A percentile compares a stretch with the other conserved stretches of the same genome.
phyloP scores from a whole-genome alignment of 176 grass and related monocot genomes.

The Poa annua region DNA sequence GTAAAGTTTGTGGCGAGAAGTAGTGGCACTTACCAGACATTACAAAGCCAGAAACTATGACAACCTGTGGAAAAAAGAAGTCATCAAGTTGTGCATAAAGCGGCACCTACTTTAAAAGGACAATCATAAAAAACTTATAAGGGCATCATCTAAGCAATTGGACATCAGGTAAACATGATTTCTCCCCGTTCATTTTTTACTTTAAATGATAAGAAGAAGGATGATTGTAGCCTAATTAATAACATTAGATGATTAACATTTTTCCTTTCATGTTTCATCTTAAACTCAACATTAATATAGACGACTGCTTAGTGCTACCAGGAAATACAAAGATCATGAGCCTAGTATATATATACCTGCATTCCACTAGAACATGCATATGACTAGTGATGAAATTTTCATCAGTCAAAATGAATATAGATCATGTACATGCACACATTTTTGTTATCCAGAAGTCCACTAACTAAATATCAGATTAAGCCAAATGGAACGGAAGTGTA shows the following conservation, averaged over 20 bases:
- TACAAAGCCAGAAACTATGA: slow-evolving; percentile 82
- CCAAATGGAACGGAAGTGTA: neutral
- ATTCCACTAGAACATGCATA: neutral
- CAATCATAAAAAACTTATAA: neutral
- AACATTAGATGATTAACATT: neutral
- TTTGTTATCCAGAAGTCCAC: neutral
- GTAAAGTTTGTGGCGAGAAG: neutral
- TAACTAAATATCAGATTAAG: slow-evolving; percentile 13
- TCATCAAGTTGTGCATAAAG: neutral
- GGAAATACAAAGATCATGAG: neutral
- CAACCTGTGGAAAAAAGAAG: slow-evolving; percentile 63
- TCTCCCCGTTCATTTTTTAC: neutral
- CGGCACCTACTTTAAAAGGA: slow-evolving; percentile 9
- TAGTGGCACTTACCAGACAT: slow-evolving; percentile 68
- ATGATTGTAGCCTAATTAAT: neutral
- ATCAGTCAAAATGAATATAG: neutral
- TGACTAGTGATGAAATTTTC: neutral
- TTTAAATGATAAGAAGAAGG: neutral
- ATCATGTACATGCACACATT: neutral
- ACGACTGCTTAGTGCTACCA: neutral
- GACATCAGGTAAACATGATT: neutral
- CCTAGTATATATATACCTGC: neutral
- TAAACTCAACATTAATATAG: slow-evolving; percentile 4
- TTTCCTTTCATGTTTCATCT: neutral
- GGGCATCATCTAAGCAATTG: neutral